Conservation (phyloP, 352 stramenopile species). For the Hyaloperonospora arabidopsidis region DNA sequence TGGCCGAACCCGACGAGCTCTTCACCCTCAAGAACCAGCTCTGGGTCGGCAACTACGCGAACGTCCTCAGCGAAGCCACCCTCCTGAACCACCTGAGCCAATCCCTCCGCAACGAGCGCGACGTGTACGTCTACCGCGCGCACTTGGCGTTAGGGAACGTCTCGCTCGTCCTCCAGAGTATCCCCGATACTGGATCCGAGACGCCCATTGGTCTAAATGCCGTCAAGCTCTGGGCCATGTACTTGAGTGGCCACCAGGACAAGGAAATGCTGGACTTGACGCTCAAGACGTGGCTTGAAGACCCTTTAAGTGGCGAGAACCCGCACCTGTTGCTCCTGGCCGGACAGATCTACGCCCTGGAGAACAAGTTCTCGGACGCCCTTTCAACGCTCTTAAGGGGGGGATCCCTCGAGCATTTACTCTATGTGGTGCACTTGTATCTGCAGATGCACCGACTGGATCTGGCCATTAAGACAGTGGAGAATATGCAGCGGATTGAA, state of each 20-base stretch:
- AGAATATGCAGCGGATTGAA: conserved; percentile 88
- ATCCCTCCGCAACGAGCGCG: conserved; percentile 85
- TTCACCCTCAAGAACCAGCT: conserved; percentile 97
- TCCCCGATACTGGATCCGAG: conserved; percentile 52
- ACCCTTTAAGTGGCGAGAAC: conserved; percentile 76
- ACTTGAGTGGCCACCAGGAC: conserved; percentile 63
- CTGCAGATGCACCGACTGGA: conserved; percentile 93
- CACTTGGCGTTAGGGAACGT: conserved; percentile 88
- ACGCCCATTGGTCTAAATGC: conserved; percentile 72
- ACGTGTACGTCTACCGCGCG: conserved; percentile 91
- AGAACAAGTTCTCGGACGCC: conserved; percentile 90
- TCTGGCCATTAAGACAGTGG: conserved; percentile 84
- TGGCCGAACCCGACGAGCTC: conserved; percentile 93
- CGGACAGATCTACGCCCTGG: conserved; percentile 89
- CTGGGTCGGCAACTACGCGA: conserved; percentile 95
- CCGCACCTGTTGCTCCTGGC: conserved; percentile 90
- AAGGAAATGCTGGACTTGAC: conserved; percentile 85
- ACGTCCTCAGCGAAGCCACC: conserved; percentile 87
- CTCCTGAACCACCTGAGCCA: conserved; percentile 83
- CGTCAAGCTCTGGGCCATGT: conserved; percentile 83
- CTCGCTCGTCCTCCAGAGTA: conserved; percentile 82
- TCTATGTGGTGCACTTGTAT: conserved; percentile 79
- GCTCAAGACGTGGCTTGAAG: conserved; percentile 86
- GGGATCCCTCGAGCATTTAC: conserved; percentile 90
- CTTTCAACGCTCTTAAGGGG: conserved; percentile 88